Base-by-base conservation (phyloP, 495 filamentous ascomycete genomes). In the Talaromyces thailandensis region DNA sequence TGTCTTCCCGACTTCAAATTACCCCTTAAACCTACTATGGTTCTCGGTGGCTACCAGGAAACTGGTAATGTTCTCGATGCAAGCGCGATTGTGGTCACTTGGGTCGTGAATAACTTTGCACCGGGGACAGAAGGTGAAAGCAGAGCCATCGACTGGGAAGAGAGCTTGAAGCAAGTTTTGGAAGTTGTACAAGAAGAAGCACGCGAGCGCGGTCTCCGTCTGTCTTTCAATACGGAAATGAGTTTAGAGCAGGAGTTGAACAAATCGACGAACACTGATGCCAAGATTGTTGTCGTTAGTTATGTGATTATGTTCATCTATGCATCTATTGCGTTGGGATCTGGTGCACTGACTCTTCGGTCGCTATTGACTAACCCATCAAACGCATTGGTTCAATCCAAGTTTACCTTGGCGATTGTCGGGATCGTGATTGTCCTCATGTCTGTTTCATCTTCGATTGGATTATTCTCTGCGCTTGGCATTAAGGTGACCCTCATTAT, bases 221-320 rank as follows among this genome's bases (percentile, higher is more conserved):
- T 98, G 50, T 96, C 91, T 7, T 98, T 96, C 78, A 95, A 87
- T 23, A 94, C 95, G 8, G 94, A 98, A 75, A 88, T 92, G 66
- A 95, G 91, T 69, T 72, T 98, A 31, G 93, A 98, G 68, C 81
- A 96, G 69, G 94, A 98, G 68, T 79, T 86, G 53, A 98, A 96
- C 75, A 96, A 98, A 73, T 93, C 89, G 11, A 96, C 91, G 37
- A 98, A 98, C 71, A 97, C 94, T 2, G 94, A 98, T 73, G 94
- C 93, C 21, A 96, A 93, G 73, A 98, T 98, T 65, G 86, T 98
- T 14, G 88, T 95, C 48, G 89, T 98, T 73, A 97, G 93, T 78
- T 98, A 98, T 75, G 83, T 98, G 64, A 89, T 96, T 73, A 98
- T 98, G 94, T 98, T 98, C 70, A 72, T 98, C 37, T 98, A 98